These are phyloP conservation scores for Diutina scorzettiae DNA, from an alignment of 1,139 yeast species.

Conservation along the genomic window DNA sequence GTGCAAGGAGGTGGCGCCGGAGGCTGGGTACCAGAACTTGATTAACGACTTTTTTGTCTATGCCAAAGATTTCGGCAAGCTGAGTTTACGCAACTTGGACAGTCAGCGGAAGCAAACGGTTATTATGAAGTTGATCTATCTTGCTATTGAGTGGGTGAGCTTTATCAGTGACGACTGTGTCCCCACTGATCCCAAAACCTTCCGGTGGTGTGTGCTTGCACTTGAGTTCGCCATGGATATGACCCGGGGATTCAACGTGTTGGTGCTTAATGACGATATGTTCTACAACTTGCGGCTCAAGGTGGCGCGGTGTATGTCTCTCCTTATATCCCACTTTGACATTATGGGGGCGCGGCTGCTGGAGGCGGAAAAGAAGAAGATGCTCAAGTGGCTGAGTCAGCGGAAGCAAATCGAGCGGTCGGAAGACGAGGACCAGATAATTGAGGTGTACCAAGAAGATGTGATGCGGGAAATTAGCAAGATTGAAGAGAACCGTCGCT, in stretches of 20 bases:
- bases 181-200: constrained; percentile 83
- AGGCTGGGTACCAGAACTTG: constrained; percentile 56
- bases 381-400: constrained; percentile 41
- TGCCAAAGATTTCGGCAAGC: constrained; percentile 75
- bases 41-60: constrained; percentile 69
- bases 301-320: constrained; percentile 91
- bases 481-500: constrained; percentile 45
- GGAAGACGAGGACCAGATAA: constrained; percentile 48
- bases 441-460: constrained; percentile 44
- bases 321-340: constrained; percentile 89
- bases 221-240: constrained; percentile 93
- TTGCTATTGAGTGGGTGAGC: constrained; percentile 84
- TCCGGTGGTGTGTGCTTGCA: constrained; percentile 93
- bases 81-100: constrained; percentile 55
- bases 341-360: constrained; percentile 96
- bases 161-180: constrained; percentile 91
- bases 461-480: constrained; percentile 46
- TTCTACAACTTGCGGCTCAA: constrained; percentile 62
- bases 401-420: constrained; percentile 38
- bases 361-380: constrained; percentile 56
- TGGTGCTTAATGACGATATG: constrained; percentile 69
- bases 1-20: constrained; percentile 25
- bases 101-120: constrained; percentile 55
- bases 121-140: constrained; percentile 59
- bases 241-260: constrained; percentile 81